These are phyloP conservation scores for Cercospora janseana DNA, from an alignment of 2,329 filamentous ascomycete genomes.

Conservation along the genomic window DNA sequence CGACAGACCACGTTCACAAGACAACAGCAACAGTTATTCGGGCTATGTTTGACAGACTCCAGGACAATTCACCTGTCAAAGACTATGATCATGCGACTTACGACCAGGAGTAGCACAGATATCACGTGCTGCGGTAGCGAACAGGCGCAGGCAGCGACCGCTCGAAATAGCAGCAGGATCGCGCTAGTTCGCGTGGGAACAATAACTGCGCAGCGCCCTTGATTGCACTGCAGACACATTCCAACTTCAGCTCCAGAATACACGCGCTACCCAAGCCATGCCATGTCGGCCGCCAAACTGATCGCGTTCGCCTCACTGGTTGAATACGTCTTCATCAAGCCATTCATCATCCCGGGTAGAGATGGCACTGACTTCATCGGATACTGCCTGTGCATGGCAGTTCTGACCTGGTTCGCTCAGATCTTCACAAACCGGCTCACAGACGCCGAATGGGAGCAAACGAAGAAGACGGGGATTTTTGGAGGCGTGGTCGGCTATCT, in stretches of 20 bases:
- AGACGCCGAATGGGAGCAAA: constrained; percentile 8
- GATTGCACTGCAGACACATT: not conserved
- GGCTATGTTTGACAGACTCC: too few relatives aligned
- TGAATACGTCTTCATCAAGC: constrained; percentile 23
- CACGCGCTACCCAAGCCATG: not conserved
- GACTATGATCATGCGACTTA: too few relatives aligned
- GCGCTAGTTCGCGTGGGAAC: not conserved
- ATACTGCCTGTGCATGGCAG: constrained; percentile 17
- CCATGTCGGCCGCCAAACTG: constrained; percentile 18
- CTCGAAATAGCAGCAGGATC: constrained; percentile 2
- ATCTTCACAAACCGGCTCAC: constrained; percentile 20
- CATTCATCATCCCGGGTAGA: constrained; percentile 16
- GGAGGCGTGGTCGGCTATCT: constrained; percentile 21
- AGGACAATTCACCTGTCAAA: too few relatives aligned
- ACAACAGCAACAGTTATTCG: too few relatives aligned
- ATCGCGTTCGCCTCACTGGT: constrained; percentile 21
- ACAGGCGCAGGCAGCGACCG: not conserved
- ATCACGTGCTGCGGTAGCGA: too few relatives aligned
- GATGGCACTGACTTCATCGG: constrained; percentile 23
- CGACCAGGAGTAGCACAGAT: too few relatives aligned
- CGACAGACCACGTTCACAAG: too few relatives aligned
- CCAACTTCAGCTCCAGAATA: not conserved
- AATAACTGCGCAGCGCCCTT: not conserved
- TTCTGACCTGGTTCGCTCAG: constrained; percentile 23
- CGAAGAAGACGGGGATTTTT: constrained; percentile 14